A percentile compares a stretch with the other conserved stretches of the same genome.
Conservation (phyloP, 768 basidiomycete species). For the Russula dissimulans region DNA sequence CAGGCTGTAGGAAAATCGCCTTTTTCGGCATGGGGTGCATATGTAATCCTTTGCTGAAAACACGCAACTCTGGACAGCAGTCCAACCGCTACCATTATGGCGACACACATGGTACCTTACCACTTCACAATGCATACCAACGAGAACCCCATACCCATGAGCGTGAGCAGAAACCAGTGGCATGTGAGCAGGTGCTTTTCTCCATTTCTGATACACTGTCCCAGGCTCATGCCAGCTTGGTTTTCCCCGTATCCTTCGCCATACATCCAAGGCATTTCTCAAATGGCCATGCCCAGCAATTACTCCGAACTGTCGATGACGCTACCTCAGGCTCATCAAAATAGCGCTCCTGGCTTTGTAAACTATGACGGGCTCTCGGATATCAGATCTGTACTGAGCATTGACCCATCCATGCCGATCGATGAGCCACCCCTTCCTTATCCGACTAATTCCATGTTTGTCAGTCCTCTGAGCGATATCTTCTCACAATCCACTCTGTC, state of each 20-base stretch:
- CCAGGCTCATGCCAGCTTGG: too few relatives aligned
- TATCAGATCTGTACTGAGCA: background rate
- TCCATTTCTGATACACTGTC: too few relatives aligned
- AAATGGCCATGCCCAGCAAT: background rate
- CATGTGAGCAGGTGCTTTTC: too few relatives aligned
- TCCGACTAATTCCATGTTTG: background rate
- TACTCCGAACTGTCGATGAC: background rate
- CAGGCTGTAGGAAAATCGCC: too few relatives aligned
- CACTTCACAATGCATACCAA: too few relatives aligned
- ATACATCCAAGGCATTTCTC: slow-evolving; percentile 2
- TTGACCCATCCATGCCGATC: background rate
- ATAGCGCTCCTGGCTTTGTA: background rate
- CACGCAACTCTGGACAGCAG: too few relatives aligned
- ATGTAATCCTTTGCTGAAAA: too few relatives aligned
- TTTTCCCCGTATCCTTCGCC: background rate
- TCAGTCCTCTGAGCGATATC: background rate
- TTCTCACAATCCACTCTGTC: background rate
- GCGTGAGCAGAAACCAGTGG: too few relatives aligned
- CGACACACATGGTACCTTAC: too few relatives aligned
- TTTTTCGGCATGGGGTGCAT: too few relatives aligned
- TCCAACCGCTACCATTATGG: too few relatives aligned
- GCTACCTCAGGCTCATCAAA: background rate
- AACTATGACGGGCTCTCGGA: background rate
- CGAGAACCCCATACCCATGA: too few relatives aligned
- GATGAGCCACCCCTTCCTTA: slow-evolving; percentile 15